Evolutionary conservation across 306 rosid genomes (phyloP).

Genomic region (Elaeagnus macrophylla): DNA sequence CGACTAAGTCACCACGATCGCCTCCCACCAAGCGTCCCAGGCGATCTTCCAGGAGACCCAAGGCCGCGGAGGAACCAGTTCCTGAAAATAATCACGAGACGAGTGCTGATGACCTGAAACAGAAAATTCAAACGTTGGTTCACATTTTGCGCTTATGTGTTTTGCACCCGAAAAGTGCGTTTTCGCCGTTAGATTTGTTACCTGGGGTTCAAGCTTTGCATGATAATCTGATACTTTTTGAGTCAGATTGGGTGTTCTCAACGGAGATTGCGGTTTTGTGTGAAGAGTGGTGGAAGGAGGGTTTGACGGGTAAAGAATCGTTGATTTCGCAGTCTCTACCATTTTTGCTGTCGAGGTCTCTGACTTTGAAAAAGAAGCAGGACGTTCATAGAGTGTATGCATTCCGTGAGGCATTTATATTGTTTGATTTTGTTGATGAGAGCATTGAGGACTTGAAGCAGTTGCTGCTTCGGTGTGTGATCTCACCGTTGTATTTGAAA

Average conservation of each 20-base stretch:
- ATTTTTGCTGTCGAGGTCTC: constrained; percentile 52
- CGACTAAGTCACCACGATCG: constrained; percentile 33
- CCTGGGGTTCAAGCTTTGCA: constrained; percentile 56
- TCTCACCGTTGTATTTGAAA: constrained; percentile 68
- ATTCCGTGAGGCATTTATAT: constrained; percentile 60
- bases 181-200: constrained; percentile 37
- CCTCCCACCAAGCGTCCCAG: constrained; percentile 65
- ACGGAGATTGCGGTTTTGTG: constrained; percentile 46
- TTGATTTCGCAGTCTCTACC: constrained; percentile 76
- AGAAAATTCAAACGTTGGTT: constrained; percentile 31
- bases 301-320: constrained; percentile 43
- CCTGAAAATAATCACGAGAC: constrained; percentile 7
- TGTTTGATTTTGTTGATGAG: constrained; percentile 79
- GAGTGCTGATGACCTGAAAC: constrained; percentile 15
- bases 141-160: constrained; percentile 41
- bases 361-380: constrained; percentile 61
- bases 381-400: constrained; percentile 67
- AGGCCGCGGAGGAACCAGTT: constrained; percentile 11
- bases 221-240: constrained; percentile 51
- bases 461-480: constrained; percentile 51
- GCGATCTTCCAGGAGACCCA: constrained; percentile 46
- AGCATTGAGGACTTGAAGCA: constrained; percentile 72
- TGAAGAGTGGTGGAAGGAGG: constrained; percentile 91
- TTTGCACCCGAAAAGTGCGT: constrained; percentile 49
- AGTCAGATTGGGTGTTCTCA: constrained; percentile 44